Base-by-base conservation (phyloP, 108 stramenopile species). In the Bacterosira constricta region DNA sequence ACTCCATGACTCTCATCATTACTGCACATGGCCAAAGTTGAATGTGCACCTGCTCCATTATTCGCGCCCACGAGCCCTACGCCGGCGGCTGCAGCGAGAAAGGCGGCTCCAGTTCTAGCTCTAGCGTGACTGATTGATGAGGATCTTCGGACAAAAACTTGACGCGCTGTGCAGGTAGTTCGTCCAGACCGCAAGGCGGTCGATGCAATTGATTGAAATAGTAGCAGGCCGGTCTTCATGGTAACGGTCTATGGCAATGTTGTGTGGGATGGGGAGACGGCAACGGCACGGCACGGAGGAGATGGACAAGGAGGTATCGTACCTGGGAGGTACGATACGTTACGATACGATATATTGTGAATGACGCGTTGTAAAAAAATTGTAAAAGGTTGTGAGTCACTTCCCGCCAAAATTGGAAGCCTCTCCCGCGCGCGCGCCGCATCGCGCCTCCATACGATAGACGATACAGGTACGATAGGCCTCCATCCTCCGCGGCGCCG, bases 161-260 rank as follows among this genome's bases (percentile, higher is more conserved):
- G 38, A 39, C 39, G 26, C 18, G 10, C 20, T 32, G 27, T 21
- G 39, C 31, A 26, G 27, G 55, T 47, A 10, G 61, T 38, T 23
- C 63, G 17, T 34, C 63, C 18, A 2, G 20, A 31, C 39, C 71
- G 62, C 39, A 55, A 12, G 50, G 71, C 31, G 5, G 71, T 52
- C 27, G 66, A 68, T 31, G 62, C 62, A 23, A 73, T 56, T 34
- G 71, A 72, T 72, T 72, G 71, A 36, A 73, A 18, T 18, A 73
- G 39, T 17, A 67, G 36, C 3, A 55, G 38, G 21, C 37, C 53
- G 39, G 53, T 54, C 50, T 55, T 67, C 66, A 67, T 67, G 37
- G 30, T 56, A 20, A 15, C 12, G 1, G 6, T 35, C 12, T 32
- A 53, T 25, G 12, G 52, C 25, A 26, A 29, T 12, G 6, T 26